Evolutionary conservation across 257 asterid species (phyloP), one percentile per base, ranked within the genome.

Genomic region (Solanum pimpinellifolium): DNA sequence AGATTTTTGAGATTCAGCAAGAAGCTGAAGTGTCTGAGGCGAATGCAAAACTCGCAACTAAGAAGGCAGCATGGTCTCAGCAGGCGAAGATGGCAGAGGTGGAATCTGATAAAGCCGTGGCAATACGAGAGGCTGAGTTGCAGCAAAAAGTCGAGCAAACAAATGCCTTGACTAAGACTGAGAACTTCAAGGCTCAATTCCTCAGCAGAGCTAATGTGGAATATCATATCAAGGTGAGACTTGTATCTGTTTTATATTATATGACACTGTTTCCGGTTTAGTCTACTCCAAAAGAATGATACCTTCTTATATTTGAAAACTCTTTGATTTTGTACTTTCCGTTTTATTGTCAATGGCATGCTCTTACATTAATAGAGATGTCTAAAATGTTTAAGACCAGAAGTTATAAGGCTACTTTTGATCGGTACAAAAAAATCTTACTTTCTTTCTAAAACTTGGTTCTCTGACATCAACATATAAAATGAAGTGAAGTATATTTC

Each of bases 1-100:
- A 93, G 91, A 89, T 93, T 75, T 92, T 78, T 42, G 90, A 93
- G 93, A 94, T 92, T 76, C 90, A 68, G 41, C 86, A 85, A 39
- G 97, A 92, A 84, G 95, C 97, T 0, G 92, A 92, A 88, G 95
- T 93, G 76, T 94, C 95, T 0, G 89, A 92, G 88, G 94, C 93
- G 0, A 93, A 94, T 23, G 88, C 97, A 0, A 89, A 88, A 39
- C 88, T 94, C 2, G 91, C 94, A 0, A 93, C 88, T 83, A 93
- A 93, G 92, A 93, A 94, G 91, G 95, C 96, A 0, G 90, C 90
- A 6, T 94, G 95, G 97, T 88, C 95, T 3, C 89, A 83, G 88
- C 91, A 90, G 92, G 93, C 92, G 1, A 85, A 91, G 68, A 89
- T 92, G 87, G 95, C 95, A 0, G 92, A 89, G 91, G 96, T 93